Evolutionary conservation across 2,329 filamentous ascomycete species (phyloP), one percentile per base, ranked within the genome.

Genomic region (Xylariaceae sp.): DNA sequence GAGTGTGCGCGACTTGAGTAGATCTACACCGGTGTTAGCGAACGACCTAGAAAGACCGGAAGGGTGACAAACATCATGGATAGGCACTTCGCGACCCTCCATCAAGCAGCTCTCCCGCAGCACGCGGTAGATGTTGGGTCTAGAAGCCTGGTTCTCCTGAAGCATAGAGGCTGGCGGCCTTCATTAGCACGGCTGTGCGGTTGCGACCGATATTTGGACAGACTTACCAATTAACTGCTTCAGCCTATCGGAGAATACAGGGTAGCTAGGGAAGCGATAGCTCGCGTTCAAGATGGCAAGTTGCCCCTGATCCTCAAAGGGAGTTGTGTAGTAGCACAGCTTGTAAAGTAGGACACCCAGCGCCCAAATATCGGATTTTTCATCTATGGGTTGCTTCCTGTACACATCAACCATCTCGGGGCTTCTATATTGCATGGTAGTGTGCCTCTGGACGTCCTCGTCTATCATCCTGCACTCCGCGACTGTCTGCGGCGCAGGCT

Each of bases 391-490:
- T 68, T 92, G 90, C 74, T 95, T 96, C 64, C 92, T 83, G 76
- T 97, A 99, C 23, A 99, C 94, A 71, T 99, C 94, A 61, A 99
- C 88, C 94, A 99, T 99, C 76, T 99, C 94, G 4, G 94, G 94
- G 72, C 93, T 97, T 66, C 94, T 84, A 73, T 99, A 99, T 74
- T 99, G 94, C 75, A 99, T 82, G 0, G 94, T 99, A 0, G 94
- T 99, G 73, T 99, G 93, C 69, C 90, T 90, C 75, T 97, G 94
- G 10, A 99, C 88, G 74, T 99, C 94, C 72, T 99, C 94, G 74
- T 99, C 94, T 71, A 97, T 91, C 67, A 95, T 75, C 59, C 93
- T 87, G 66, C 93, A 96, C 75, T 99, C 94, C 45, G 87, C 86
- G 5, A 92, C 88, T 4, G 90, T 93, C 13, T 86, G 90, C 10